Conservation (phyloP, 257 asterid species). For the Nicotiana sylvestris region DNA sequence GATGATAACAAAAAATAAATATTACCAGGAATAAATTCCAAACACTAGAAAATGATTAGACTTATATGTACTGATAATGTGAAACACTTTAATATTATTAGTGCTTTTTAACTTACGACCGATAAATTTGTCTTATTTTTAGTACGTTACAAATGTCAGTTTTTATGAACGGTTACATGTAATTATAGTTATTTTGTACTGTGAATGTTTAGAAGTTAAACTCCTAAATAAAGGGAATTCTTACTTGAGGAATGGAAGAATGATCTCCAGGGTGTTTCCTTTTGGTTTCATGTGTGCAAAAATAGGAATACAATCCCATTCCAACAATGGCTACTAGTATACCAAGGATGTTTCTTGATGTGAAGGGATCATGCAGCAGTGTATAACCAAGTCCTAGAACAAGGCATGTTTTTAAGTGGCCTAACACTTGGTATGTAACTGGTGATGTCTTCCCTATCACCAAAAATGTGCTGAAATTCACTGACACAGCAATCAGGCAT, state of each 20-base stretch:
- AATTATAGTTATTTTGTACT: too few relatives aligned
- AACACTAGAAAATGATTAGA: too few relatives aligned
- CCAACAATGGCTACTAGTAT: conserved; percentile 77
- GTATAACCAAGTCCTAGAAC: conserved; percentile 86
- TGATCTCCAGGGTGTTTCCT: conserved; percentile 45
- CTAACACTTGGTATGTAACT: conserved; percentile 82
- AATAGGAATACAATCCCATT: conserved; percentile 74
- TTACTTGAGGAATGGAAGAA: conserved; percentile 45
- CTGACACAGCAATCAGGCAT: conserved; percentile 82
- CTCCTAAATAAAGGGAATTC: background rate
- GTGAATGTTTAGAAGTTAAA: too few relatives aligned
- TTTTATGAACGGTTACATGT: too few relatives aligned
- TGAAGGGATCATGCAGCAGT: conserved; percentile 76
- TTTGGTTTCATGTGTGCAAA: conserved; percentile 69
- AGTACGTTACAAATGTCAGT: too few relatives aligned
- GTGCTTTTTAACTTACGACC: too few relatives aligned
- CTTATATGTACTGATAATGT: too few relatives aligned
- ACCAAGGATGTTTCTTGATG: conserved; percentile 69
- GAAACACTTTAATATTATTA: too few relatives aligned
- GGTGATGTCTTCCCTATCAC: conserved; percentile 94
- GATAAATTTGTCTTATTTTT: too few relatives aligned
- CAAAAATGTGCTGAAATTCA: conserved; percentile 86
- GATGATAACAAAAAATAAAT: background rate
- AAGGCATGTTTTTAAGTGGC: conserved; percentile 84
- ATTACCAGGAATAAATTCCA: background rate